These are phyloP conservation scores for Pichia sp. DNA, from an alignment of 1,139 yeast species.

Conservation along the genomic window DNA sequence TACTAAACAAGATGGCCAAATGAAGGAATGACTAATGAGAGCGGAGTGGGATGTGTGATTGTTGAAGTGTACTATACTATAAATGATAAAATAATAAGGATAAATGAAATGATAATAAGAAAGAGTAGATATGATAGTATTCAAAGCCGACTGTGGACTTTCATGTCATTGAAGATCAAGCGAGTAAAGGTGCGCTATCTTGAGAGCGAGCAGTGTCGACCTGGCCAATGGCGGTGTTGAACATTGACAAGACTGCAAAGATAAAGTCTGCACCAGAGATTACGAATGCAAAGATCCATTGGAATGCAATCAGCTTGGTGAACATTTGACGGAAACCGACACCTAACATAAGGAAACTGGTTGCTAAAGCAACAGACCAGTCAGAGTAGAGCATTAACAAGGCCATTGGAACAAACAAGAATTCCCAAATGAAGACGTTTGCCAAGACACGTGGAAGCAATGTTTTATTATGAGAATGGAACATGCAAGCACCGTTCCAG, in stretches of 20 bases:
- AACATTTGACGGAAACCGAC: constrained; percentile 64
- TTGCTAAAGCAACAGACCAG: constrained; percentile 61
- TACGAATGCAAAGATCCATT: constrained; percentile 75
- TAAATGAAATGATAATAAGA: not conserved
- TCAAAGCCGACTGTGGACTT: too few relatives aligned
- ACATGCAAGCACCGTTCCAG: constrained; percentile 78
- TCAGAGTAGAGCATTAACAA: constrained; percentile 57
- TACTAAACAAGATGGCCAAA: constrained; percentile 56
- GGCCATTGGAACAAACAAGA: constrained; percentile 55
- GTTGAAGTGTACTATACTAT: not conserved
- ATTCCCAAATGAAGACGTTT: constrained; percentile 72
- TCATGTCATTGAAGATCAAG: too few relatives aligned
- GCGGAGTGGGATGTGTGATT: not conserved
- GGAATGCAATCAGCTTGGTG: constrained; percentile 64
- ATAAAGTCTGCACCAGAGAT: constrained; percentile 51
- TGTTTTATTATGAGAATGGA: constrained; percentile 42
- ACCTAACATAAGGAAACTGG: constrained; percentile 53
- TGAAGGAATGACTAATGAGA: constrained; percentile 23
- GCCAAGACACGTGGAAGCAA: constrained; percentile 62
- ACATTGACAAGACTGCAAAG: constrained; percentile 39
- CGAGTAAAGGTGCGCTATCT: constrained; percentile 27
- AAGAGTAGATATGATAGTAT: not conserved
- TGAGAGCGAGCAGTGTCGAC: constrained; percentile 7
- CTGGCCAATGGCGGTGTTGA: constrained; percentile 24
- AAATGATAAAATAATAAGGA: not conserved